Evolutionary conservation across 208 protist genomes (phyloP).

Genomic region (Wallacemonas rigidus): DNA sequence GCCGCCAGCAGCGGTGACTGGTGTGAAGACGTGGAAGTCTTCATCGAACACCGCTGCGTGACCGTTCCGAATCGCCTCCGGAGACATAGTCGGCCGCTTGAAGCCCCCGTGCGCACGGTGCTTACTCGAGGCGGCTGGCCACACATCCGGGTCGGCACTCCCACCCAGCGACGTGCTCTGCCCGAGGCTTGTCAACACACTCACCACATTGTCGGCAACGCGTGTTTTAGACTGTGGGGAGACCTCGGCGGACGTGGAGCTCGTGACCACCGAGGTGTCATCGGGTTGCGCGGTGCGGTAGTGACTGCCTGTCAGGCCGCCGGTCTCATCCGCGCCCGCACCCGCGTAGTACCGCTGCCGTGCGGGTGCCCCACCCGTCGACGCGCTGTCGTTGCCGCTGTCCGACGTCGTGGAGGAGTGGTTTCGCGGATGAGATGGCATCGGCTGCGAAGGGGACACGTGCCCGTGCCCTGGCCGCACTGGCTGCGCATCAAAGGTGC

Average conservation of each 20-base stretch:
- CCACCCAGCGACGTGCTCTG: background rate
- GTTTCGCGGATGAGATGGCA: background rate
- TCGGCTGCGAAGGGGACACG: background rate
- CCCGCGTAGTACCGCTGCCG: background rate
- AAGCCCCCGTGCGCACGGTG: background rate
- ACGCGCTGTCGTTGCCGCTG: background rate
- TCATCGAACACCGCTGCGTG: background rate
- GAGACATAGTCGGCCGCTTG: slow-evolving; percentile 8
- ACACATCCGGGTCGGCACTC: background rate
- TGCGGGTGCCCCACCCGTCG: background rate
- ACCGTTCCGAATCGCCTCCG: background rate
- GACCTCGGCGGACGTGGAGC: slow-evolving; percentile 6
- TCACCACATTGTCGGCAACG: background rate
- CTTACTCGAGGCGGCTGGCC: background rate
- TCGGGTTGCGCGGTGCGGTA: background rate
- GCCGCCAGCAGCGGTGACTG: background rate
- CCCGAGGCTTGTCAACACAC: background rate
- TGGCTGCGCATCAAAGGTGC: background rate
- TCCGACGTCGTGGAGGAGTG: slow-evolving; percentile 10
- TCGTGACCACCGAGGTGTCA: background rate
- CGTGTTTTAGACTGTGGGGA: background rate
- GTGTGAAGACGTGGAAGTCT: slow-evolving; percentile 16
- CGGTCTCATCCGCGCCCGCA: background rate
- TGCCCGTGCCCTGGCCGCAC: too few relatives aligned
- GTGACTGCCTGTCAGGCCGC: slow-evolving; percentile 2